phyloP scores from a whole-genome alignment of 768 basidiomycete genomes.

The Coprinopsis marcescibilis region DNA sequence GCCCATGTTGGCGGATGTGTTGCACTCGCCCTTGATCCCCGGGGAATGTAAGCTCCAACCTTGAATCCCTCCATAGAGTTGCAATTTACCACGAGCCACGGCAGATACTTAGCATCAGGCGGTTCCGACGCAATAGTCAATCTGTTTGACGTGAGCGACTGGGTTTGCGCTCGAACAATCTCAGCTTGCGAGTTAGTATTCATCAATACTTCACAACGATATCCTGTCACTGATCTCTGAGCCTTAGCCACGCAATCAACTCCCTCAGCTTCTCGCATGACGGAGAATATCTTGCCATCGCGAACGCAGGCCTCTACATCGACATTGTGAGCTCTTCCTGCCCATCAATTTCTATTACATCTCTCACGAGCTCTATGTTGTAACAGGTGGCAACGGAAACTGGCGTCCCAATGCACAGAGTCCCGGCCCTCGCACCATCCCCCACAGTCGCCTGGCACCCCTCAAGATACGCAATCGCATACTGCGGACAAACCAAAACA shows the following conservation, averaged over 20 bases:
- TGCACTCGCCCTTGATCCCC: constrained; percentile 73
- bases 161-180: constrained; percentile 75
- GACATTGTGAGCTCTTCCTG: constrained; percentile 58
- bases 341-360: not conserved
- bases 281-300: constrained; percentile 78
- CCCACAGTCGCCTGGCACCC: constrained; percentile 81
- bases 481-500: constrained; percentile 69
- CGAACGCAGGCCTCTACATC: constrained; percentile 64
- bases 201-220: not conserved
- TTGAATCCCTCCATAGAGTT: not conserved
- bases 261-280: constrained; percentile 77
- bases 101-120: constrained; percentile 71
- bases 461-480: constrained; percentile 74
- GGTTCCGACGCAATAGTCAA: constrained; percentile 81
- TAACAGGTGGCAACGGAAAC: constrained; percentile 77
- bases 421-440: constrained; percentile 65
- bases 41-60: constrained; percentile 47
- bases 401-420: constrained; percentile 66
- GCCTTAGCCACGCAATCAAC: constrained; percentile 59
- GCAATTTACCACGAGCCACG: not conserved
- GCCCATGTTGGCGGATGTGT: constrained; percentile 81
- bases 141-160: constrained; percentile 72
- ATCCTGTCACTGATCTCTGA: constrained; percentile 1
- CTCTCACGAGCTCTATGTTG: not conserved
- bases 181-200: constrained; percentile 71